These are phyloP conservation scores for Pyricularia sp. DNA, from an alignment of 2,329 filamentous ascomycete species.

Conservation along the genomic window DNA sequence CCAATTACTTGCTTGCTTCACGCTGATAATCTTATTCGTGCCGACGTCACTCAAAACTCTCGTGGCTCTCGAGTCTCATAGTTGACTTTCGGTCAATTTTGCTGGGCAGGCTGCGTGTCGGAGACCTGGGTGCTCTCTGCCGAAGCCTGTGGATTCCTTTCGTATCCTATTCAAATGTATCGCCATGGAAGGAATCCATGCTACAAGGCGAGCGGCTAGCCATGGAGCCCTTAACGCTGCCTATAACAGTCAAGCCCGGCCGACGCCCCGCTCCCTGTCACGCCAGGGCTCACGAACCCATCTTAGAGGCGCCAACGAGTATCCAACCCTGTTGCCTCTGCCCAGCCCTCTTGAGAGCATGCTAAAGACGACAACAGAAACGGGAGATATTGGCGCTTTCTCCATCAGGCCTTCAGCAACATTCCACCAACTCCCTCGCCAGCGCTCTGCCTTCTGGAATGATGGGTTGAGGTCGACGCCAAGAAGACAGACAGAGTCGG, in stretches of 20 bases:
- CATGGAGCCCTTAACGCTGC: constrained; percentile 27
- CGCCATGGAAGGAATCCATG: constrained; percentile 12
- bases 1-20: constrained; percentile 12
- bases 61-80: background rate
- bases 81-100: background rate
- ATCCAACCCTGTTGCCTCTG: constrained; percentile 30
- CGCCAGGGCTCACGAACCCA: constrained; percentile 10
- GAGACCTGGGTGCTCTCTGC: background rate
- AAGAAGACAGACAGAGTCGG: constrained; percentile 9
- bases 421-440: constrained; percentile 17
- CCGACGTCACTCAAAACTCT: background rate
- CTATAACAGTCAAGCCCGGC: constrained; percentile 19
- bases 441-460: constrained; percentile 21
- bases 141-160: background rate
- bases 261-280: constrained; percentile 7
- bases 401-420: constrained; percentile 36
- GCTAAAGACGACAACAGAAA: constrained; percentile 57
- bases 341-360: constrained; percentile 52
- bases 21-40: constrained; percentile 6
- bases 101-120: background rate
- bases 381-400: constrained; percentile 54
- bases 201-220: constrained; percentile 25
- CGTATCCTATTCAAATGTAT: background rate
- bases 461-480: constrained; percentile 11
- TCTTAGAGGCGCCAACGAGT: constrained; percentile 33